phyloP scores from a whole-genome alignment of 768 basidiomycete species.

The Suillus brevipes region DNA sequence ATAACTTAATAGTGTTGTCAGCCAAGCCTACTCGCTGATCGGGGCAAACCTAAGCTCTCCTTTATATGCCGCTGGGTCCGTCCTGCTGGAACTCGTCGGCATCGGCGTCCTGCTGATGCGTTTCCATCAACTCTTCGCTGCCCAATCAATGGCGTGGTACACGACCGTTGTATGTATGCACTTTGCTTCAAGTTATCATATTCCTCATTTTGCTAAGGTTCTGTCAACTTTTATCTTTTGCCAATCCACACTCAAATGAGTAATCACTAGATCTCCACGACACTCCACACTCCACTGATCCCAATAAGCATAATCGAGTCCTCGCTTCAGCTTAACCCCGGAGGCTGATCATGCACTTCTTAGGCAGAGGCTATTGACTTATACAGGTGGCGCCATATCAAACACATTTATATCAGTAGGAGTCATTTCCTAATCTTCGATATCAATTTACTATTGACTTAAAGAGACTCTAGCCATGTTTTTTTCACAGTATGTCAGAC shows the following conservation, averaged over 20 bases:
- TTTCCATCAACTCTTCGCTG: no score
- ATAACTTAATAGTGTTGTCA: no score
- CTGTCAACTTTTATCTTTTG: no score
- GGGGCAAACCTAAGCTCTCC: neutral
- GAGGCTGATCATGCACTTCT: neutral
- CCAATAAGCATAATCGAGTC: neutral
- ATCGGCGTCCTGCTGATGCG: neutral
- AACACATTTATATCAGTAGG: neutral
- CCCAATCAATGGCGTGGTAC: neutral
- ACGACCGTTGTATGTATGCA: no score
- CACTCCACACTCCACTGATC: neutral
- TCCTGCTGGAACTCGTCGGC: neutral
- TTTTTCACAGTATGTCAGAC: conserved; percentile 70
- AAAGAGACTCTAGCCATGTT: neutral
- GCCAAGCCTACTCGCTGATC: no score
- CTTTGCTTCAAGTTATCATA: neutral
- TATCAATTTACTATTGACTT: neutral
- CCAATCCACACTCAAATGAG: no score
- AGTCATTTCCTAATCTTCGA: neutral
- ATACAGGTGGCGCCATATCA: neutral
- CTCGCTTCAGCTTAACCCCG: neutral
- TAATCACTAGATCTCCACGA: neutral
- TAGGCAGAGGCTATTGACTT: neutral
- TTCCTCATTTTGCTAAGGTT: neutral
- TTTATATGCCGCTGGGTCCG: neutral